A percentile compares a stretch with the other conserved stretches of the same genome.
Evolutionary conservation across 2,329 filamentous ascomycete genomes (phyloP).

Genomic region (Metarhizium sp.): DNA sequence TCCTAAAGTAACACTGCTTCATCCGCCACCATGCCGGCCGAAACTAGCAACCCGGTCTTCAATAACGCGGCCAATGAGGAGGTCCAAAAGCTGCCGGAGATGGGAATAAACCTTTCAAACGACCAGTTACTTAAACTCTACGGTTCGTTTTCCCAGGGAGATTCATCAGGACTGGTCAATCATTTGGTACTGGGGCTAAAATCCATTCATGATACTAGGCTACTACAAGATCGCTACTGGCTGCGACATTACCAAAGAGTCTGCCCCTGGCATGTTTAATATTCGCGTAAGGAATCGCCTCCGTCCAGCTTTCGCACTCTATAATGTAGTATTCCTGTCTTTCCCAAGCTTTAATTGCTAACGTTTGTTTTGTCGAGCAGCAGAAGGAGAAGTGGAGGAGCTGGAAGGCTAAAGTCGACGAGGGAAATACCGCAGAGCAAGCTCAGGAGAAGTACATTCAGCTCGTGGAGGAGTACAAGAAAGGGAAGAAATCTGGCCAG

Average conservation of each 20-base stretch:
- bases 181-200: too few relatives aligned
- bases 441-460: slow-evolving; percentile 71
- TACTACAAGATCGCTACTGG: slow-evolving; percentile 49
- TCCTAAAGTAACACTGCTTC: not conserved
- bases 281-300: slow-evolving; percentile 41
- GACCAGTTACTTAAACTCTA: not conserved
- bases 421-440: slow-evolving; percentile 49
- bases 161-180: too few relatives aligned
- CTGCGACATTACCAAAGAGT: slow-evolving; percentile 47
- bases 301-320: not conserved
- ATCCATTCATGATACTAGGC: slow-evolving; percentile 24
- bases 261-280: slow-evolving; percentile 59
- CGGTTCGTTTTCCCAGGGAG: not conserved
- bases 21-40: not conserved
- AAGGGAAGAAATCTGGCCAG: not conserved
- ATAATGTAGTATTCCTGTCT: too few relatives aligned
- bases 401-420: slow-evolving; percentile 45
- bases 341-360: too few relatives aligned
- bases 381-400: slow-evolving; percentile 51
- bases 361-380: slow-evolving; percentile 50
- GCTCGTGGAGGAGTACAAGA: slow-evolving; percentile 62
- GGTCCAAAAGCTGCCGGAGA: not conserved
- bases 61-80: not conserved
- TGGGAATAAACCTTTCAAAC: not conserved
- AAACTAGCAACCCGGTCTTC: not conserved